Conservation (phyloP, 176 grass and related monocot species). For the Saccharum spontaneum region DNA sequence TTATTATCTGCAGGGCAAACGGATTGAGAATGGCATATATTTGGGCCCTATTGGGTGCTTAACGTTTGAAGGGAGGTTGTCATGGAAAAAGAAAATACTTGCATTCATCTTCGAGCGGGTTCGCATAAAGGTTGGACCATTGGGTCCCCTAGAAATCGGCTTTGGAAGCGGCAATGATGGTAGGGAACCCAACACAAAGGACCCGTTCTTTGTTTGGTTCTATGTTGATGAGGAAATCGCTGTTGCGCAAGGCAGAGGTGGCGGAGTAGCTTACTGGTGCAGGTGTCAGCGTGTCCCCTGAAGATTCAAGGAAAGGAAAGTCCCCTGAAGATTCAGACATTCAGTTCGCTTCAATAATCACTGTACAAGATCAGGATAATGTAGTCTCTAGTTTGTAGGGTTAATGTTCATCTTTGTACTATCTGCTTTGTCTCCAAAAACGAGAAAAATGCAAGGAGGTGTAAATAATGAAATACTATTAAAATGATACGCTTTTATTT, state of each 20-base stretch:
- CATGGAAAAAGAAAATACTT: conserved; percentile 89
- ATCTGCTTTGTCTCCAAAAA: background rate
- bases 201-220: conserved; percentile 92
- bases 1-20: conserved; percentile 56
- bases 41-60: conserved; percentile 63
- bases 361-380: background rate
- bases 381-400: conserved; percentile 2
- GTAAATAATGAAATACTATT: background rate
- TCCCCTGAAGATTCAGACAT: conserved; percentile 33
- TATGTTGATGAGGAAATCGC: conserved; percentile 93
- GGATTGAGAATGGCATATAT: conserved; percentile 90
- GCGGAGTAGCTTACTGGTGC: conserved; percentile 87
- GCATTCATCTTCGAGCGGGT: conserved; percentile 84
- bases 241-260: conserved; percentile 81
- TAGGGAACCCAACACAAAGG: conserved; percentile 75
- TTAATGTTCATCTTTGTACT: background rate
- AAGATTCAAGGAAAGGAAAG: background rate
- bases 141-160: conserved; percentile 64
- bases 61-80: conserved; percentile 79
- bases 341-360: background rate
- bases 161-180: conserved; percentile 21
- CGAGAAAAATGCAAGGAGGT: background rate
- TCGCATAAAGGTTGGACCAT: conserved; percentile 67
- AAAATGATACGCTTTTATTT: background rate
- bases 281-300: conserved; percentile 63